Evolutionary conservation across 192 early-diverging fungal genomes (phyloP).

Genomic region (Gonapodya sp.): DNA sequence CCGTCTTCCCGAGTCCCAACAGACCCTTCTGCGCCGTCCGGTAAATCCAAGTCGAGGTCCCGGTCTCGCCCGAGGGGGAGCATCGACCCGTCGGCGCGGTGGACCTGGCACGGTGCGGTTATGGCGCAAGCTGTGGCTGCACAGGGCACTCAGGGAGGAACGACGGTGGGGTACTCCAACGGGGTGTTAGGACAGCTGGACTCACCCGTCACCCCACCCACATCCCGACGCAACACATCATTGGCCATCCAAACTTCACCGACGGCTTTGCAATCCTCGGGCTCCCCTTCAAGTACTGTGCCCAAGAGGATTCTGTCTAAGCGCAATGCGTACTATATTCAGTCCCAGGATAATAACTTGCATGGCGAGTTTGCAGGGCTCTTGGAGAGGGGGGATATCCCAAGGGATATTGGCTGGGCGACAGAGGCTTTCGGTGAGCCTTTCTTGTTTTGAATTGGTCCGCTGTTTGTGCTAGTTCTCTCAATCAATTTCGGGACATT

Average conservation of each 20-base stretch:
- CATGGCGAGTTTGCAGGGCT: constrained; percentile 20
- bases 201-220: neutral
- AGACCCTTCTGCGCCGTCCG: neutral
- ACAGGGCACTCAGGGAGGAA: too few relatives aligned
- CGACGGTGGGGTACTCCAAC: neutral
- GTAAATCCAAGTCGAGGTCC: too few relatives aligned
- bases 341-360: constrained; percentile 36
- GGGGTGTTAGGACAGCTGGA: neutral
- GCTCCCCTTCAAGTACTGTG: neutral
- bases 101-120: neutral
- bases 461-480: too few relatives aligned
- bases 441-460: neutral
- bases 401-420: constrained; percentile 24
- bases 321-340: constrained; percentile 22
- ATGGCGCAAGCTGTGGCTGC: neutral
- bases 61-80: neutral
- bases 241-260: constrained; percentile 12
- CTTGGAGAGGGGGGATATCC: constrained; percentile 22
- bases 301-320: neutral
- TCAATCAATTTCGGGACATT: neutral
- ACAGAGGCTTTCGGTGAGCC: constrained; percentile 24
- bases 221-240: neutral
- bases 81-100: neutral
- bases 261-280: neutral
- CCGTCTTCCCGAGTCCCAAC: neutral